Base-by-base conservation (phyloP, 139 green algal genomes). In the Haematococcus sp. region DNA sequence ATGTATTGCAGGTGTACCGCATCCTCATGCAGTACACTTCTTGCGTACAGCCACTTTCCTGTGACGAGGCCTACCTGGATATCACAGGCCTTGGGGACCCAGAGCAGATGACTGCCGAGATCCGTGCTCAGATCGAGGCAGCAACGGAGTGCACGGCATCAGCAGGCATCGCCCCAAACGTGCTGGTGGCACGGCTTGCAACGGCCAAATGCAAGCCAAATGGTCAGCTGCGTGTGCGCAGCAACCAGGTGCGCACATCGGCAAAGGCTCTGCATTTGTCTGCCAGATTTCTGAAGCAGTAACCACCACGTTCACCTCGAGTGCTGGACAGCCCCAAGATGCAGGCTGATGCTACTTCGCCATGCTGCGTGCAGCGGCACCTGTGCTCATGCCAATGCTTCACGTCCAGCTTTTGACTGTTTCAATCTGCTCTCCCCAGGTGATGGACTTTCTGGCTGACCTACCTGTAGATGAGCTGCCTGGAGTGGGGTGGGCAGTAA, bases 51-150 rank as follows among this genome's bases (percentile, higher is more conserved):
- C 91, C 94, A 4, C 63, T 98, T 32, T 96, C 88, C 40, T 96
- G 88, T 75, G 95, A 99, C 71, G 95, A 99, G 80, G 95, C 95
- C 15, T 97, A 90, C 68, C 68, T 98, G 61, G 95, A 99, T 75
- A 67, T 97, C 15, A 97, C 91, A 2, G 89, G 90, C 5, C 68
- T 95, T 9, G 84, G 81, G 3, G 88, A 97, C 59, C 83, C 89
- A 0, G 43, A 83, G 20, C 54, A 70, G 16, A 63, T 96, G 1
- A 87, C 83, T 1, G 59, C 49, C 1, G 31, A 19, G 0, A 81
- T 98, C 4, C 64, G 94, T 1, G 55, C 73, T 0, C 64, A 85
- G 15, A 91, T 96, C 15, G 7, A 71, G 4, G 63, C 70, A 5
- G 46, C 77, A 2, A 92, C 89, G 2, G 64, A 72, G 17, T 95